phyloP scores from a whole-genome alignment of 805 yeast species.

The Hanseniaspora nectarophila region DNA sequence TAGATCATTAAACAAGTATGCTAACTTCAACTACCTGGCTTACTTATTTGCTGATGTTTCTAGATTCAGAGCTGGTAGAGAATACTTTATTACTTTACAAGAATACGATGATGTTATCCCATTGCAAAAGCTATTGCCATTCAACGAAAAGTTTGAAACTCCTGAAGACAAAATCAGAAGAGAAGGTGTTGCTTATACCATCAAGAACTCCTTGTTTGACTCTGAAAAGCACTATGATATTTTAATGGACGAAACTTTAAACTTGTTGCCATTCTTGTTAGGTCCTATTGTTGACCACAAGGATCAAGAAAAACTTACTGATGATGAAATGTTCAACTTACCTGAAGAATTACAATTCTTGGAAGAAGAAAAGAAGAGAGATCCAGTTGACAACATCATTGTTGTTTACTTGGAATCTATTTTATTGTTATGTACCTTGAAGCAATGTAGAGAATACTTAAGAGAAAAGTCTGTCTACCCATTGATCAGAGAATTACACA shows the following conservation, averaged over 20 bases:
- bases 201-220: conserved; percentile 81
- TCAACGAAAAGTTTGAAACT: conserved; percentile 63
- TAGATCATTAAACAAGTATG: conserved; percentile 55
- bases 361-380: conserved; percentile 65
- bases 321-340: conserved; percentile 73
- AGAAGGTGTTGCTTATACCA: conserved; percentile 85
- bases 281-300: conserved; percentile 72
- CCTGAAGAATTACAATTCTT: conserved; percentile 81
- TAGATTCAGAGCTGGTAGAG: conserved; percentile 59
- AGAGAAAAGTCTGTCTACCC: conserved; percentile 80
- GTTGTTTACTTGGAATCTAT: conserved; percentile 69
- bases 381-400: conserved; percentile 53
- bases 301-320: conserved; percentile 48
- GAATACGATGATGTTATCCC: conserved; percentile 68
- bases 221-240: conserved; percentile 51
- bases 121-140: conserved; percentile 64
- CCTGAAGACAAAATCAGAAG: conserved; percentile 52
- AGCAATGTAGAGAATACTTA: conserved; percentile 57
- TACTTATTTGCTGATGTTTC: conserved; percentile 86
- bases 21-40: conserved; percentile 70
- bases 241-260: conserved; percentile 49
- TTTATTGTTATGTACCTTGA: conserved; percentile 66
- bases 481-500: conserved; percentile 73
- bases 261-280: conserved; percentile 68
- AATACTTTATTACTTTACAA: conserved; percentile 62